Conservation (phyloP, 139 green algal genomes). For the Picochlorum sp. region DNA sequence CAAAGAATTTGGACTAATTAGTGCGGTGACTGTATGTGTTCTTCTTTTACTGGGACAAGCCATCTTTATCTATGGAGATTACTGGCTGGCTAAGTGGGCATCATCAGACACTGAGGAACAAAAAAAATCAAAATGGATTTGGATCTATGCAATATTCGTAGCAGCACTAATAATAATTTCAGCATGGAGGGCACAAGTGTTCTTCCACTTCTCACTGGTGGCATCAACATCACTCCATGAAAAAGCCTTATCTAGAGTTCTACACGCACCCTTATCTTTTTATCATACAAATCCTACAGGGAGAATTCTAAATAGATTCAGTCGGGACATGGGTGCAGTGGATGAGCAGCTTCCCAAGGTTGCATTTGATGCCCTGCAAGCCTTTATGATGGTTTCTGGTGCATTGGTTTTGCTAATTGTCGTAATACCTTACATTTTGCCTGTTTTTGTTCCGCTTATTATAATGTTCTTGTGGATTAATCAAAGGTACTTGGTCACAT, state of each 20-base stretch:
- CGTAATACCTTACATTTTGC: conserved; percentile 60
- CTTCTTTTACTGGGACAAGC: conserved; percentile 52
- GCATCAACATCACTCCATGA: conserved; percentile 48
- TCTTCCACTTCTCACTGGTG: conserved; percentile 43
- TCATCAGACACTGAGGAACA: conserved; percentile 11
- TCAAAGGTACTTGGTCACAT: conserved; percentile 51
- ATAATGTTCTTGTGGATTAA: conserved; percentile 37
- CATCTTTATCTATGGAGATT: conserved; percentile 41
- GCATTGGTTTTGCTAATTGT: conserved; percentile 31
- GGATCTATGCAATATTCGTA: conserved; percentile 46
- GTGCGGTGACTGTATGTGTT: neutral
- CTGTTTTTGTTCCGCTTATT: conserved; percentile 52
- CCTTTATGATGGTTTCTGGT: conserved; percentile 38
- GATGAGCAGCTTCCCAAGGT: conserved; percentile 64
- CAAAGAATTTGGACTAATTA: neutral
- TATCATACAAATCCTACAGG: conserved; percentile 90
- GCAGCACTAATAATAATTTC: conserved; percentile 29
- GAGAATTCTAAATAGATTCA: conserved; percentile 79
- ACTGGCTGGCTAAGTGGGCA: conserved; percentile 56
- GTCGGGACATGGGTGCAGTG: conserved; percentile 60
- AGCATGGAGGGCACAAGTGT: conserved; percentile 33
- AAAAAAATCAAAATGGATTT: conserved; percentile 21
- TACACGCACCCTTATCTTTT: conserved; percentile 79
- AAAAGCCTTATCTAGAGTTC: conserved; percentile 24
- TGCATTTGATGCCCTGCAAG: conserved; percentile 55